phyloP scores from a whole-genome alignment of 169 alveolate genomes.

The Miamiensis avidus region DNA sequence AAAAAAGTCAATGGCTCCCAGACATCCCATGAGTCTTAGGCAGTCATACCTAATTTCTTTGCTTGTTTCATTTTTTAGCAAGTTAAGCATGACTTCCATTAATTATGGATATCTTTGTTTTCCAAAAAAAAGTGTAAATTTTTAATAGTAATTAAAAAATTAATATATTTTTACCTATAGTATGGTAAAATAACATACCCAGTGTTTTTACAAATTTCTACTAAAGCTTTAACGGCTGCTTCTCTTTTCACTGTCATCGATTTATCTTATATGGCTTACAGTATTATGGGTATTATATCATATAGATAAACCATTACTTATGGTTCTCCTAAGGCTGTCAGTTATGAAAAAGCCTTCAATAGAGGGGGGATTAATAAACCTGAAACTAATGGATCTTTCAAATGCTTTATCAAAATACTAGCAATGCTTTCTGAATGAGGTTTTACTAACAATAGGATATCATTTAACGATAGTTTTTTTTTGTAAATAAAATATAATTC shows the following conservation, averaged over 20 bases:
- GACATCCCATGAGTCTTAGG: slow-evolving; percentile 33
- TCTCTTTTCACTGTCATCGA: slow-evolving; percentile 64
- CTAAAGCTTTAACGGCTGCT: slow-evolving; percentile 62
- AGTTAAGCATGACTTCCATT: slow-evolving; percentile 35
- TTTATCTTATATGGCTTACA: slow-evolving; percentile 66
- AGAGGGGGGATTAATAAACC: slow-evolving; percentile 57
- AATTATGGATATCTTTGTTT: slow-evolving; percentile 63
- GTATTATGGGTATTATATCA: slow-evolving; percentile 57
- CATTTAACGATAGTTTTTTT: too few species aligned
- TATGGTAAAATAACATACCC: slow-evolving; percentile 75
- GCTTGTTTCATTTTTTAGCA: slow-evolving; percentile 36
- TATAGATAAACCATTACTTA: slow-evolving; percentile 53
- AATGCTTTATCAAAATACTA: slow-evolving; percentile 40
- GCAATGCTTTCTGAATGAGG: slow-evolving; percentile 56
- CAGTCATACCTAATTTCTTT: slow-evolving; percentile 44
- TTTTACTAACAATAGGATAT: slow-evolving; percentile 42
- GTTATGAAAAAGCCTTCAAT: slow-evolving; percentile 61
- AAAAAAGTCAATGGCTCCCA: slow-evolving; percentile 46
- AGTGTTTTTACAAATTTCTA: slow-evolving; percentile 58
- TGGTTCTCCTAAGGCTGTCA: slow-evolving; percentile 54
- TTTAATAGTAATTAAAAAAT: too few species aligned
- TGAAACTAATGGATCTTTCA: slow-evolving; percentile 52
- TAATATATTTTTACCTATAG: too few species aligned
- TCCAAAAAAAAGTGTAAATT: too few species aligned
- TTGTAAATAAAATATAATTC: too few species aligned